A percentile compares a stretch with the other conserved stretches of the same genome.
These are phyloP conservation scores for Malus hybrid DNA, from an alignment of 331 rosid genomes.

Conservation along the genomic window DNA sequence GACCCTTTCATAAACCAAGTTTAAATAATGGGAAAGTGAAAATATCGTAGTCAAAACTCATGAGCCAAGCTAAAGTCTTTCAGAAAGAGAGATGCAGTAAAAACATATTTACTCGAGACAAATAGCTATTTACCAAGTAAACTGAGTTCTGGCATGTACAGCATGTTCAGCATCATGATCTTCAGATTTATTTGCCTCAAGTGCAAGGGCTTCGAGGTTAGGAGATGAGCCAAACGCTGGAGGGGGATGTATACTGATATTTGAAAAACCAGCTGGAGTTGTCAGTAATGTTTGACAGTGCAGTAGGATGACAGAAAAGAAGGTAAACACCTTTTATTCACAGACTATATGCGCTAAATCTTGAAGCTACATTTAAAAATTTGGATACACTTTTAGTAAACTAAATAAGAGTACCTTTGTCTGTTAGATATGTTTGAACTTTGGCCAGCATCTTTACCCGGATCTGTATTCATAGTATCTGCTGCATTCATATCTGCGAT, in stretches of 20 bases:
- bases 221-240: slow-evolving; percentile 99
- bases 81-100: not conserved
- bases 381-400: slow-evolving; percentile 9
- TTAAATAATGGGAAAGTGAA: not conserved
- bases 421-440: slow-evolving; percentile 45
- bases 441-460: slow-evolving; percentile 41
- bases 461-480: slow-evolving; percentile 31
- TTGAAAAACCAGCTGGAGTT: slow-evolving; percentile 15
- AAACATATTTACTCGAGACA: slow-evolving; percentile 10
- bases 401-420: slow-evolving; percentile 40
- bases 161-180: slow-evolving; percentile 59
- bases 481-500: slow-evolving; percentile 46
- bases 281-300: slow-evolving; percentile 19
- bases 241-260: slow-evolving; percentile 75
- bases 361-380: slow-evolving; percentile 11
- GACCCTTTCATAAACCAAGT: not conserved
- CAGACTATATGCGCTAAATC: not conserved
- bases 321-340: not conserved
- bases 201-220: slow-evolving; percentile 93
- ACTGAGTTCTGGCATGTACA: slow-evolving; percentile 47
- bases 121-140: slow-evolving; percentile 43
- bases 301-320: slow-evolving; percentile 11
- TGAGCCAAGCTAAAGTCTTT: not conserved
- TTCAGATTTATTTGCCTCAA: slow-evolving; percentile 45
- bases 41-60: not conserved